Evolutionary conservation across 2,329 filamentous ascomycete species (phyloP), one percentile per base, ranked within the genome.

Genomic region (Paecilomyces dactylethromorphus): DNA sequence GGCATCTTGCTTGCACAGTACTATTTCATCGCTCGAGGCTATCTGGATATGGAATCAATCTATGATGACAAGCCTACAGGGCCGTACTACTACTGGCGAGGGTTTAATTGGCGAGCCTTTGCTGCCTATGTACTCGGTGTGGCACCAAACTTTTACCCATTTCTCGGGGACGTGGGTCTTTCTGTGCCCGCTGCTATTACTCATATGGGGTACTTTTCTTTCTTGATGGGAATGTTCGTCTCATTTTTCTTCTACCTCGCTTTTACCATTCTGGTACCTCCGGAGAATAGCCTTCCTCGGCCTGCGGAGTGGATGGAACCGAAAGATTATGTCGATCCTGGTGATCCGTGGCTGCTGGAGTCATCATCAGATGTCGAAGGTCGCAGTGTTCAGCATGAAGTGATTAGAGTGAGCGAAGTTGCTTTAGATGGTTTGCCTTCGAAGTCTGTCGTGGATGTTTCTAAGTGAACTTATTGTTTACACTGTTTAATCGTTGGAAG

Each of bases 121-220:
- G 56, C 66, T 0, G 70, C 71, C 0, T 76, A 74, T 29, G 0
- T 77, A 1, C 51, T 74, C 33, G 74, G 72, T 13, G 68, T 77
- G n/a, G 66, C 68, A 4, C 74, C 75, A 0, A 77, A 77, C 52
- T 75, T 79, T 54, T 75, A 74, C 53, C 75, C 75, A 0, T 79
- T 79, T 53, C 64, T 78, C 1, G 69, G 73, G 58, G 71, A 75
- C 22, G 73, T 78, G 70, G 76, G 76, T 1, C 73, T 78, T 3
- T 56, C 58, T 18, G 66, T 62, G 0, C 75, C 76, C 1, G 3
- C 69, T 0, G 70, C 69, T 0, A 65, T 65, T 18, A 29, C 62
- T 53, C 54, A 69, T 15, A 84, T 85, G 68, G 86, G 86, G 64
- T 83, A 83, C 60, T 73, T 86, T 24, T 82, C 83, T 0, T 82